These are phyloP conservation scores for Rhipidocladum racemiflorum DNA, from an alignment of 176 grass and related monocot species.

Conservation along the genomic window DNA sequence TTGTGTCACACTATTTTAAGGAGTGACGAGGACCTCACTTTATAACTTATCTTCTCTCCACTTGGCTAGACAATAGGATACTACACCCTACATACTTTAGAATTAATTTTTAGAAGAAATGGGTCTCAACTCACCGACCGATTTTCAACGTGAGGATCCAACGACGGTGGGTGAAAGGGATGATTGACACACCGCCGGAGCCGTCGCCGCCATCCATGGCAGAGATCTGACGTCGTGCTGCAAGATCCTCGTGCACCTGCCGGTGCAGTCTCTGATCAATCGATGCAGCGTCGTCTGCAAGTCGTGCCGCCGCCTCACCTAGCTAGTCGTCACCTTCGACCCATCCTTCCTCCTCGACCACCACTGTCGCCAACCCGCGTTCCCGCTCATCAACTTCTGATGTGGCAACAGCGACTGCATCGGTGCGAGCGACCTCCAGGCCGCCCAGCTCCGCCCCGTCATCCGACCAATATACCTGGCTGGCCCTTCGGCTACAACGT, in stretches of 20 bases:
- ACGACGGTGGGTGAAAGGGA: background rate
- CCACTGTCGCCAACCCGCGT: background rate
- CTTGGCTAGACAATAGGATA: no score
- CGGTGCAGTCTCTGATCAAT: background rate
- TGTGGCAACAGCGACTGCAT: background rate
- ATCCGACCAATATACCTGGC: background rate
- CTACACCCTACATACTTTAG: no score
- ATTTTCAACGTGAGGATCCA: background rate
- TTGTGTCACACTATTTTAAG: no score
- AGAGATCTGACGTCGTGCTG: no score
- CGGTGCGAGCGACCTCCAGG: background rate
- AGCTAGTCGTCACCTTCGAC: background rate
- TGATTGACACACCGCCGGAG: background rate
- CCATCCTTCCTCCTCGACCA: background rate
- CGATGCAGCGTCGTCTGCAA: background rate
- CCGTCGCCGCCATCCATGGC: background rate
- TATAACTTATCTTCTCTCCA: no score
- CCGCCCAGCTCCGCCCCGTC: background rate
- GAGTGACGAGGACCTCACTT: no score
- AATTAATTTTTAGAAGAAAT: no score
- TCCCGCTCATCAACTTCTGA: background rate
- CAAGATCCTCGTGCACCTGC: background rate
- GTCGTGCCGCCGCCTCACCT: background rate
- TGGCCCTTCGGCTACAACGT: background rate
- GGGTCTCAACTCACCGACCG: no score